Percentiles rank a stretch among this genome's conserved stretches.
These are phyloP conservation scores for Wickerhamiella qilinensis DNA, from an alignment of 805 yeast species.

Conservation along the genomic window DNA sequence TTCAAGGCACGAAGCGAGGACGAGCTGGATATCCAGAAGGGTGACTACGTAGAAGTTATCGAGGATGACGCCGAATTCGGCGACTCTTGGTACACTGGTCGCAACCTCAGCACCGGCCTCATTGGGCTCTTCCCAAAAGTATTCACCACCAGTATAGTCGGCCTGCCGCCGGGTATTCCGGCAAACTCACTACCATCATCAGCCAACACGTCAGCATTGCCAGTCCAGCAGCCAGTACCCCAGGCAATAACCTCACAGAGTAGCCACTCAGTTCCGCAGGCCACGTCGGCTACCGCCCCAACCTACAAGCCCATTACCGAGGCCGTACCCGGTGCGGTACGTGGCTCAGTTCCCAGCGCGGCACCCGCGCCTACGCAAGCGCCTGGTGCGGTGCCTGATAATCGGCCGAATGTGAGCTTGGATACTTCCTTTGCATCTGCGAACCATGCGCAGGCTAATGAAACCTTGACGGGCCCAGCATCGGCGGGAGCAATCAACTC, in stretches of 20 bases:
- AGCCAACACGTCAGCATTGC: not conserved
- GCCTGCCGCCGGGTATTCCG: conserved; percentile 4
- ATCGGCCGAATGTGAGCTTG: not conserved
- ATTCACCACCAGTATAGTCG: conserved; percentile 36
- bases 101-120: conserved; percentile 46
- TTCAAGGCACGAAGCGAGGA: conserved; percentile 79
- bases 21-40: conserved; percentile 63
- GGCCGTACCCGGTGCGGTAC: not conserved
- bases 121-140: conserved; percentile 87
- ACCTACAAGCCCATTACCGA: not conserved
- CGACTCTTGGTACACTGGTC: conserved; percentile 85
- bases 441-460: not conserved
- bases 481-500: not conserved
- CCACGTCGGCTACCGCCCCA: not conserved
- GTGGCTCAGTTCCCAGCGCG: not conserved
- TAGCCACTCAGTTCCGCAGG: not conserved
- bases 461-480: not conserved
- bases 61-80: conserved; percentile 87
- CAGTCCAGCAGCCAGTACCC: not conserved
- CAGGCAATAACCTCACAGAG: not conserved
- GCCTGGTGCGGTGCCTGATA: not conserved
- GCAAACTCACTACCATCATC: not conserved
- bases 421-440: not conserved
- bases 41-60: conserved; percentile 76
- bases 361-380: not conserved